Conservation (phyloP, 495 filamentous ascomycete species). For the Neurospora pannonica region DNA sequence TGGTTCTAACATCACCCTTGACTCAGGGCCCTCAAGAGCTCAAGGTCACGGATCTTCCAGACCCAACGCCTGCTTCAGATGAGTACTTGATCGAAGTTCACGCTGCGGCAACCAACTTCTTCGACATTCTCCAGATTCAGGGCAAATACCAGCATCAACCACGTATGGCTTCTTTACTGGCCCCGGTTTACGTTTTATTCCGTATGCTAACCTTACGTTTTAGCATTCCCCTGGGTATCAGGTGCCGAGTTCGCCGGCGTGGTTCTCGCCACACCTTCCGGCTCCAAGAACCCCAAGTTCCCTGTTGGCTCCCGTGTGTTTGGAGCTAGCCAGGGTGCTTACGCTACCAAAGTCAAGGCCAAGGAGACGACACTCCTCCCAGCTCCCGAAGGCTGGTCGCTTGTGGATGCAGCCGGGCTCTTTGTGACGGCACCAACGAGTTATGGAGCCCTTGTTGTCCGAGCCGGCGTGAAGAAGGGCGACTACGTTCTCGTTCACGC, state of each 20-base stretch:
- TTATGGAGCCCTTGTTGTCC: constrained; percentile 72
- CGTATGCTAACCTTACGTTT: constrained; percentile 1
- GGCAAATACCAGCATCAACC: constrained; percentile 63
- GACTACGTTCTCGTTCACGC: constrained; percentile 90
- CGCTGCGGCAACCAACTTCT: constrained; percentile 88
- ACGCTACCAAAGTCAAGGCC: constrained; percentile 64
- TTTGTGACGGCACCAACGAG: constrained; percentile 89
- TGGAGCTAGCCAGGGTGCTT: constrained; percentile 78
- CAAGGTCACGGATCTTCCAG: constrained; percentile 59
- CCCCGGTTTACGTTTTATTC: not conserved
- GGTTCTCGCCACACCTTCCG: constrained; percentile 54
- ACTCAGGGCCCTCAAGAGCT: constrained; percentile 68
- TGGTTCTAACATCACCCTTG: constrained; percentile 1
- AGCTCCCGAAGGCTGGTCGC: constrained; percentile 71
- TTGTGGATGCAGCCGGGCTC: constrained; percentile 75
- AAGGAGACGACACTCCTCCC: constrained; percentile 58
- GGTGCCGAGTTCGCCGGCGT: constrained; percentile 81
- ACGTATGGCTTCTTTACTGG: constrained; percentile 19
- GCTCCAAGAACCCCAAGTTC: constrained; percentile 37
- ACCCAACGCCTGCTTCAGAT: constrained; percentile 54
- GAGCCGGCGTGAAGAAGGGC: constrained; percentile 65
- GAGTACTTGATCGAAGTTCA: constrained; percentile 87
- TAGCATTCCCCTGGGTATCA: constrained; percentile 72
- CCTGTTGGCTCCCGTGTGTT: constrained; percentile 76
- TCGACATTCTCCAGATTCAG: constrained; percentile 83